Base-by-base conservation (phyloP, 2,329 filamentous ascomycete genomes). In the Xylaria arbuscula region DNA sequence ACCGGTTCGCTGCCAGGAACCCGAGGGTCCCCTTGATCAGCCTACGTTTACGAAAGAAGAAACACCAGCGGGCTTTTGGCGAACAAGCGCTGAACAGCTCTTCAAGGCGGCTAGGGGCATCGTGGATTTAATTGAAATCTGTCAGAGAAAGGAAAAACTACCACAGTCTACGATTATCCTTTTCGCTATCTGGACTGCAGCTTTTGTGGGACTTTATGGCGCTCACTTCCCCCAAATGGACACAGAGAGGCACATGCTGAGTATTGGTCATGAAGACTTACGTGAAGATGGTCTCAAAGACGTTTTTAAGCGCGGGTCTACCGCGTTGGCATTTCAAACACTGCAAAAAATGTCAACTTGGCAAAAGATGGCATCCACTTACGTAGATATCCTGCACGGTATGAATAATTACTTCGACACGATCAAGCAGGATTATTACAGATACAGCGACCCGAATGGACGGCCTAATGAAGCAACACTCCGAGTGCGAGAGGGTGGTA, bases 221-320 rank as follows among this genome's bases (percentile, higher is more conserved):
- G 83, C 84, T 53, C 87, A 89, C 74, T 93, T 93, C 65, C 89
- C 89, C 0, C 85, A 87, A 66, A 92, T 93, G 88, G 91, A 93
- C 72, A 82, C 81, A 0, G 80, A 86, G 11, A 79, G 82, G 2
- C 85, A 87, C 74, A 86, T 92, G 80, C 76, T 81, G 6, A 74
- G 73, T 51, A 70, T 80, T 1, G 80, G 83, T 22, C 82, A 78
- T 48, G 76, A 81, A 32, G 68, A 74, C 40, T 64, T 62, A 6
- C 69, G 68, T 0, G 73, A 76, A 47, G 62, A 70, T 3, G 73
- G 72, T 8, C 54, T 70, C 17, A 57, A 63, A 3, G 78, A 80
- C 34, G 72, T 80, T n/a, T 78, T 78, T 9, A 79, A 76, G 45
- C 76, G 75, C 19, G 83, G 82, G 0, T 79, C 85, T 0, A 85